These are phyloP conservation scores for Myotisia sp. DNA, from an alignment of 2,329 filamentous ascomycete species.

Conservation along the genomic window DNA sequence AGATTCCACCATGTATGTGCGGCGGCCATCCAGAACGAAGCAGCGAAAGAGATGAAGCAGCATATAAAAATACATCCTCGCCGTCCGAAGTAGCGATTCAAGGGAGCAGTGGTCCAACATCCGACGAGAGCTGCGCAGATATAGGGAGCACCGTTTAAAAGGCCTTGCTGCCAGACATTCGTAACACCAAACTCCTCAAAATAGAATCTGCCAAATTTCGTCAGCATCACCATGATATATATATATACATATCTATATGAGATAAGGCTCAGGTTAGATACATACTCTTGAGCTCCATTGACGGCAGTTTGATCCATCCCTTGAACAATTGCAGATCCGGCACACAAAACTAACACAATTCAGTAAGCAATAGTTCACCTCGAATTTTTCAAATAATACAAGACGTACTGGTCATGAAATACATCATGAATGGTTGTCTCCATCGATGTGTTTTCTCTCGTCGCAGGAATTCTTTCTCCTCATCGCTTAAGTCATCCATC, in stretches of 20 bases:
- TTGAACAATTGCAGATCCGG: slow-evolving; percentile 37
- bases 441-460: slow-evolving; percentile 32
- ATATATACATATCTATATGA: no score
- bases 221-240: no score
- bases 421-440: slow-evolving; percentile 31
- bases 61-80: slow-evolving; percentile 46
- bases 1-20: slow-evolving; percentile 42
- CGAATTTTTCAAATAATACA: not conserved
- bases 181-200: slow-evolving; percentile 9
- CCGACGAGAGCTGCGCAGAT: slow-evolving; percentile 32
- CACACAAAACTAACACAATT: slow-evolving; percentile 28
- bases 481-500: slow-evolving; percentile 44
- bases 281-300: slow-evolving; percentile 23
- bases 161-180: slow-evolving; percentile 15
- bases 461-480: slow-evolving; percentile 27
- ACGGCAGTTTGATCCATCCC: slow-evolving; percentile 35
- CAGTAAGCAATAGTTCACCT: not conserved
- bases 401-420: slow-evolving; percentile 24
- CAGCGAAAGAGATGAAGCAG: slow-evolving; percentile 45
- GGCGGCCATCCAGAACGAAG: slow-evolving; percentile 46
- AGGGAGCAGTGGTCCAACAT: slow-evolving; percentile 47
- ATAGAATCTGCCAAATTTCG: slow-evolving; percentile 7
- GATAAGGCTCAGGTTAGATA: no score
- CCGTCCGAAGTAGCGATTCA: slow-evolving; percentile 42
- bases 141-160: slow-evolving; percentile 25